Percentiles rank a stretch among this genome's conserved stretches.
Evolutionary conservation across 306 rosid genomes (phyloP).

Genomic region (Cucumis hystrix): DNA sequence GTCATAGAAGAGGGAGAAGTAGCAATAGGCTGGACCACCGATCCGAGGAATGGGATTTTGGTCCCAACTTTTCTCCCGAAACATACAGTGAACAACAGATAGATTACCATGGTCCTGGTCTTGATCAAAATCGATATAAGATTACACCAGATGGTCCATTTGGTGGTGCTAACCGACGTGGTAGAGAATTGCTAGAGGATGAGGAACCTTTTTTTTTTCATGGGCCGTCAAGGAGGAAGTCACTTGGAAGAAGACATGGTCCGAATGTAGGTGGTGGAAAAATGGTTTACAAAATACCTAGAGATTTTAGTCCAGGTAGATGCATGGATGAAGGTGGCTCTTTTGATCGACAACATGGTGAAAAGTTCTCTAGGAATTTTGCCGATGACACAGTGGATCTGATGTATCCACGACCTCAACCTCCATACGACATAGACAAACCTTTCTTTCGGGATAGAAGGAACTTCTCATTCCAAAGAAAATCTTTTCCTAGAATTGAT

Average conservation of each 20-base stretch:
- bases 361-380: conserved; percentile 51
- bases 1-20: conserved; percentile 62
- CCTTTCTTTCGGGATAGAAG: conserved; percentile 51
- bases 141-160: conserved; percentile 41
- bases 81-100: conserved; percentile 39
- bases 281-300: conserved; percentile 46
- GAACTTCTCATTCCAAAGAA: conserved; percentile 55
- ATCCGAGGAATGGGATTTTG: conserved; percentile 54
- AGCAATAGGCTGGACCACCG: conserved; percentile 20
- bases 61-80: conserved; percentile 43
- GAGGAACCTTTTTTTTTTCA: conserved; percentile 31
- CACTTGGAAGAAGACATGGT: conserved; percentile 48
- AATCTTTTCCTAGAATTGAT: conserved; percentile 39
- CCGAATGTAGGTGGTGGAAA: conserved; percentile 21
- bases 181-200: conserved; percentile 50
- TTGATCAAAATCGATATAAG: conserved; percentile 40
- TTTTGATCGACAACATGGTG: conserved; percentile 42
- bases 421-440: conserved; percentile 39
- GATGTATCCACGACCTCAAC: conserved; percentile 40
- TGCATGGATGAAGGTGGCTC: conserved; percentile 46
- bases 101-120: conserved; percentile 47
- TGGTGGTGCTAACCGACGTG: conserved; percentile 50
- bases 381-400: conserved; percentile 38
- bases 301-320: conserved; percentile 54
- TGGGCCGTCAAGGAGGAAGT: conserved; percentile 55